Conservation (phyloP, 1,139 yeast genomes). For the Taphrina flavorubra region DNA sequence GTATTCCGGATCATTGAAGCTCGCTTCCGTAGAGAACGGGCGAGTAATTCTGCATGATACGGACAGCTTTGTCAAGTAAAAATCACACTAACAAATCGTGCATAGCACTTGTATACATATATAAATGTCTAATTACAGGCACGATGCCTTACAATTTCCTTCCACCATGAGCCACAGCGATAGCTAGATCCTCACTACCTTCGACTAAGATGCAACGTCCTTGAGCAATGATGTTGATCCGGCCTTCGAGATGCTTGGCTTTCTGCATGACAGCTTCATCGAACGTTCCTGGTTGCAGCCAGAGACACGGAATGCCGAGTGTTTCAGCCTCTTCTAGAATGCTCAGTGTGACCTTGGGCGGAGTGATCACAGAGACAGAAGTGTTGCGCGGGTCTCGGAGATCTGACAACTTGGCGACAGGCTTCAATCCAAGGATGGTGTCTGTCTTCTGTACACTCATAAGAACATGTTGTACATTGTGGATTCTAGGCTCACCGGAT, state of each 20-base stretch:
- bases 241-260: conserved; percentile 52
- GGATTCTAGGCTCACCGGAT: conserved; percentile 50
- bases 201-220: conserved; percentile 73
- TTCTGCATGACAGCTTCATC: conserved; percentile 60
- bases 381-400: conserved; percentile 47
- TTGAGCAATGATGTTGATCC: conserved; percentile 58
- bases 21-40: conserved; percentile 47
- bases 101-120: conserved; percentile 9
- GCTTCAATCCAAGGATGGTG: conserved; percentile 56
- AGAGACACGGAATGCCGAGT: conserved; percentile 61
- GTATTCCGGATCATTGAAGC: conserved; percentile 45
- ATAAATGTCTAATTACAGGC: neutral
- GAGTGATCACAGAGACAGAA: conserved; percentile 65
- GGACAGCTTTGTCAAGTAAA: conserved; percentile 20
- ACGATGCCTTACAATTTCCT: conserved; percentile 6
- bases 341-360: conserved; percentile 64
- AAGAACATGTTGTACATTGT: neutral
- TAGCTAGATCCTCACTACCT: conserved; percentile 63
- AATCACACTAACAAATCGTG: neutral
- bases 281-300: conserved; percentile 82
- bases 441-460: conserved; percentile 54
- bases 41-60: conserved; percentile 45
- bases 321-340: conserved; percentile 57
- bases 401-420: conserved; percentile 43
- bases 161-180: conserved; percentile 36